Evolutionary conservation across 495 filamentous ascomycete genomes (phyloP), one percentile per base, ranked within the genome.

Genomic region (Neurospora sp.): DNA sequence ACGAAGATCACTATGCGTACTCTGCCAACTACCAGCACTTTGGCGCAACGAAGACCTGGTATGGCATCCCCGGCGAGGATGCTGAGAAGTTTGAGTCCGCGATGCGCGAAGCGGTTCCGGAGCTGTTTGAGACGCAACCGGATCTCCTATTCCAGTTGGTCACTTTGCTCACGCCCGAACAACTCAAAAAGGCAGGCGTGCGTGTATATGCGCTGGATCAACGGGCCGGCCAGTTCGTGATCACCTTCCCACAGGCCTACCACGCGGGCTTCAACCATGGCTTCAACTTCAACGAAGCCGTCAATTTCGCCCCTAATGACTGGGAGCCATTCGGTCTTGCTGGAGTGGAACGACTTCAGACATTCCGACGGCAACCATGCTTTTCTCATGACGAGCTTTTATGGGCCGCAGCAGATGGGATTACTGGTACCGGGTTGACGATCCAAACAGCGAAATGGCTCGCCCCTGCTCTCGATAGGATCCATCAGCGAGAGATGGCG

Each of bases 1-100:
- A 97, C 74, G 96, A 99, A 79, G 96, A 99, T 80, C 96, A 99
- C 77, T 97, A 97, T 77, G 90, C 96, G 1, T 99, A 99, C 80
- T 99, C 96, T 24, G 92, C 96, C 48, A 99, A 99, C 77, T 99
- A 99, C 76, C 96, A 99, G 77, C 96, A 99, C 78, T 97, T 99
- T 79, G 96, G 96, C 43, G 93, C 95, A 1, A 99, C 96, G 0
- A 99, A 99, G 82, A 99, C 96, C 0, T 99, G 96, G 96, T 99
- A 99, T 79, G 96, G 96, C 4, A 97, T 99, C 77, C 96, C 96
- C 5, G 95, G 90, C 45, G 92, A 92, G 6, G 96, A 98, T 81
- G 93, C 95, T 0, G 91, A 94, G 77, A 94, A 93, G 72, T 98
- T 99, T 76, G 96, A 99, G 80, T 87, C 90, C 59, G 96, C 96